These are phyloP conservation scores for Cicer judaicum DNA, from an alignment of 306 rosid species.

Conservation along the genomic window DNA sequence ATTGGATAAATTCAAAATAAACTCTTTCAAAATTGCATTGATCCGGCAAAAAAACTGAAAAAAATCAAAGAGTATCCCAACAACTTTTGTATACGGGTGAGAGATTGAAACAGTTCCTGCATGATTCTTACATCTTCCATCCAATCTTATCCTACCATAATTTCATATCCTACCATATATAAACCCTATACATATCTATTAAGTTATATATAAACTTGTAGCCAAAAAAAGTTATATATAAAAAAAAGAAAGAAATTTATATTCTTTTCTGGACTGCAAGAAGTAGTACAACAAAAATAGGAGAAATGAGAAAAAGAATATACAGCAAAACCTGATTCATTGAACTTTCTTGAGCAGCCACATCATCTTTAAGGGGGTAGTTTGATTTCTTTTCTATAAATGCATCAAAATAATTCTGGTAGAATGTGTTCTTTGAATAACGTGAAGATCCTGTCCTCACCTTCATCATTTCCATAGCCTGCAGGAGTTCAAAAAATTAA, in stretches of 20 bases:
- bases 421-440: constrained; percentile 62
- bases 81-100: too few species aligned
- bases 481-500: constrained; percentile 37
- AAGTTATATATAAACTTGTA: too few species aligned
- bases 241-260: constrained; percentile 42
- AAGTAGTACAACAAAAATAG: constrained; percentile 67
- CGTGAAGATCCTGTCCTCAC: constrained; percentile 54
- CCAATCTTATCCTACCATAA: neutral
- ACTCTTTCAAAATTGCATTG: too few species aligned
- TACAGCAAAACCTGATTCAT: constrained; percentile 64
- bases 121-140: constrained; percentile 27
- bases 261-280: constrained; percentile 73
- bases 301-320: constrained; percentile 72
- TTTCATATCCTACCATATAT: neutral
- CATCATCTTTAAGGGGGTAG: constrained; percentile 51
- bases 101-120: neutral
- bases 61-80: too few species aligned
- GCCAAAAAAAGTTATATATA: neutral
- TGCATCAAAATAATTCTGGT: constrained; percentile 77
- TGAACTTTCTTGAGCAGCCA: constrained; percentile 56
- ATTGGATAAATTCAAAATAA: too few species aligned
- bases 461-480: constrained; percentile 99
- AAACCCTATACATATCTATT: constrained; percentile 13
- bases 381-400: constrained; percentile 70
- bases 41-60: too few species aligned